These are phyloP conservation scores for Cytidiella melzeri DNA, from an alignment of 768 basidiomycete genomes.

Conservation along the genomic window DNA sequence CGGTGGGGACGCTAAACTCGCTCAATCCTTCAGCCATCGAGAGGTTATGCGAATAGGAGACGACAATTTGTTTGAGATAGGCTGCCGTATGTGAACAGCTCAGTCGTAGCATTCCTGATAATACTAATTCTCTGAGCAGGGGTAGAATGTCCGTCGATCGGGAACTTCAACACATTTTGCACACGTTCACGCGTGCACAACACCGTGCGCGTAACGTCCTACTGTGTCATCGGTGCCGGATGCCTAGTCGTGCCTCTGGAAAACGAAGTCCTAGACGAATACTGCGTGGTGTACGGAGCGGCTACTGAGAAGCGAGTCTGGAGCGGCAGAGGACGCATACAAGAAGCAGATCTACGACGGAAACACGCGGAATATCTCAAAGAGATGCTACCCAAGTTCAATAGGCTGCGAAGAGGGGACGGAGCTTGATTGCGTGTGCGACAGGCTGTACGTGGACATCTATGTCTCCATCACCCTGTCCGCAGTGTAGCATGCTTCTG, in stretches of 20 bases:
- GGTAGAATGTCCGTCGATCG: slow-evolving; percentile 80
- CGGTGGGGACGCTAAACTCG: background rate
- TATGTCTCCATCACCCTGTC: no score
- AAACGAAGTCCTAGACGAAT: slow-evolving; percentile 74
- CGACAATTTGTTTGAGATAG: slow-evolving; percentile 91
- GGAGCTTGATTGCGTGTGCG: no score
- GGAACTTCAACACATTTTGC: slow-evolving; percentile 80
- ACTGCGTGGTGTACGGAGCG: slow-evolving; percentile 79
- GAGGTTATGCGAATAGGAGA: slow-evolving; percentile 92
- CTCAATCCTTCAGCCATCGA: slow-evolving; percentile 42
- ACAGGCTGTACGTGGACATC: no score
- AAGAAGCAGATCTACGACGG: slow-evolving; percentile 74
- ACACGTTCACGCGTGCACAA: slow-evolving; percentile 81
- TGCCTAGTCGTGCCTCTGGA: slow-evolving; percentile 76
- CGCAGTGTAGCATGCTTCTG: no score
- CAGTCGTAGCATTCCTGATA: background rate
- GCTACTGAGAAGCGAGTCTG: slow-evolving; percentile 69
- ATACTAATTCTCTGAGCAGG: slow-evolving; percentile 37
- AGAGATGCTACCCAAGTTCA: slow-evolving; percentile 90
- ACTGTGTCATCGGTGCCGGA: slow-evolving; percentile 79
- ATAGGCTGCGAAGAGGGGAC: slow-evolving; percentile 41
- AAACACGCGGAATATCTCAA: slow-evolving; percentile 91
- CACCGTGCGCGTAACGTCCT: slow-evolving; percentile 69
- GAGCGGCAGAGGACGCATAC: slow-evolving; percentile 80
- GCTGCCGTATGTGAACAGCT: slow-evolving; percentile 61